Conservation (phyloP, 2,329 filamentous ascomycete species). For the Aspergillus bombycis region DNA sequence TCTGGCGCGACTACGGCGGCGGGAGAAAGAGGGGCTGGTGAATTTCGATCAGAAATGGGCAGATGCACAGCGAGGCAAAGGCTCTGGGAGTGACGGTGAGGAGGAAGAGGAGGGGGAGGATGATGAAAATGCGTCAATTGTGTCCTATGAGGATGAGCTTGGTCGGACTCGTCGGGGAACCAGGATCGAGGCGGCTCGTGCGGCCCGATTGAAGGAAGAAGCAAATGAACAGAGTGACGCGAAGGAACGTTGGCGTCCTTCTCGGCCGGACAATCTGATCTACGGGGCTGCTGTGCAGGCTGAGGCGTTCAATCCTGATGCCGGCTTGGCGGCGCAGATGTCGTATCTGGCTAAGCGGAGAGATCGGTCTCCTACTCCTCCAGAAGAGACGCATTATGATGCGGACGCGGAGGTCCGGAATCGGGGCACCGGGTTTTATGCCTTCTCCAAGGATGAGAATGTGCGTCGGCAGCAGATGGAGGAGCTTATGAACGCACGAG, state of each 20-base stretch:
- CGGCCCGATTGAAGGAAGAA: slow-evolving; percentile 57
- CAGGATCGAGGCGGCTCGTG: slow-evolving; percentile 65
- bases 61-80: slow-evolving; percentile 58
- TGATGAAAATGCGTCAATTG: slow-evolving; percentile 61
- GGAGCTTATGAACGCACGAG: slow-evolving; percentile 66
- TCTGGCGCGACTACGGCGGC: slow-evolving; percentile 62
- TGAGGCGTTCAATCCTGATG: slow-evolving; percentile 78
- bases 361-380: slow-evolving; percentile 79
- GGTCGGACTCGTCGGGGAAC: slow-evolving; percentile 79
- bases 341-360: slow-evolving; percentile 74
- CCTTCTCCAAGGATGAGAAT: slow-evolving; percentile 78
- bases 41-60: slow-evolving; percentile 98
- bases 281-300: slow-evolving; percentile 84
- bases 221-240: slow-evolving; percentile 19
- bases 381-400: slow-evolving; percentile 81
- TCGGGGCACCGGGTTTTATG: slow-evolving; percentile 89
- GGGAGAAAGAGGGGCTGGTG: slow-evolving; percentile 63
- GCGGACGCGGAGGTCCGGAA: slow-evolving; percentile 79
- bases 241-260: slow-evolving; percentile 44
- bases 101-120: slow-evolving; percentile 42
- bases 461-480: slow-evolving; percentile 74
- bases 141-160: slow-evolving; percentile 92
- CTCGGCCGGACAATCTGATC: slow-evolving; percentile 71
- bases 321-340: slow-evolving; percentile 68
- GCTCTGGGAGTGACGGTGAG: slow-evolving; percentile 39